Evolutionary conservation across 345 rosid species (phyloP).

Genomic region (Sonneratia caseolaris): DNA sequence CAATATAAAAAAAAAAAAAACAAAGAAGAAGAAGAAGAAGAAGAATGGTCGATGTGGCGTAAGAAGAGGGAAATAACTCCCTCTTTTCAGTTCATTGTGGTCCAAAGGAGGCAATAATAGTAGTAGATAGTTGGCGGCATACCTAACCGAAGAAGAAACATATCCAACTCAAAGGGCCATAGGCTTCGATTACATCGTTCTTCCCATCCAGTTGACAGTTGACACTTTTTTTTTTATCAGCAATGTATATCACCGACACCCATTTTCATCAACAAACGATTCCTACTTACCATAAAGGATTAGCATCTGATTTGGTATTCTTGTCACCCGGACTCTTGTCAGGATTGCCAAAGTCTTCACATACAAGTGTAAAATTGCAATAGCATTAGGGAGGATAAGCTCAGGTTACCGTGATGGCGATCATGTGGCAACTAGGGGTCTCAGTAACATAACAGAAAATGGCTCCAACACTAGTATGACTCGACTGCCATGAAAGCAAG

Average conservation of each 20-base stretch:
- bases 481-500: not conserved
- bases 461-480: constrained; percentile 16
- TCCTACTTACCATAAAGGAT: no score
- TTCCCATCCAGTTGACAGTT: constrained; percentile 4
- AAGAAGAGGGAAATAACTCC: not conserved
- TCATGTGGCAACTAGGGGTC: constrained; percentile 19
- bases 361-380: not conserved
- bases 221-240: no score
- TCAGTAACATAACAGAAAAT: constrained; percentile 34
- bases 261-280: no score
- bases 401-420: constrained; percentile 16
- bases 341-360: constrained; percentile 12
- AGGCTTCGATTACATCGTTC: not conserved
- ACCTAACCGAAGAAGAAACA: not conserved
- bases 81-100: not conserved
- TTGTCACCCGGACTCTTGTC: constrained; percentile 14
- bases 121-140: not conserved
- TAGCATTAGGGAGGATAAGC: constrained; percentile 18
- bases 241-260: no score
- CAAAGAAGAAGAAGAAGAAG: no score
- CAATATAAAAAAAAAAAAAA: no score
- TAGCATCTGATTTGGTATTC: no score
- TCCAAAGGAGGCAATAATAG: not conserved
- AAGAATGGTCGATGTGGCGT: not conserved
- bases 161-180: not conserved